These are phyloP conservation scores for Serendipita vermifera DNA, from an alignment of 768 basidiomycete species.

Conservation along the genomic window DNA sequence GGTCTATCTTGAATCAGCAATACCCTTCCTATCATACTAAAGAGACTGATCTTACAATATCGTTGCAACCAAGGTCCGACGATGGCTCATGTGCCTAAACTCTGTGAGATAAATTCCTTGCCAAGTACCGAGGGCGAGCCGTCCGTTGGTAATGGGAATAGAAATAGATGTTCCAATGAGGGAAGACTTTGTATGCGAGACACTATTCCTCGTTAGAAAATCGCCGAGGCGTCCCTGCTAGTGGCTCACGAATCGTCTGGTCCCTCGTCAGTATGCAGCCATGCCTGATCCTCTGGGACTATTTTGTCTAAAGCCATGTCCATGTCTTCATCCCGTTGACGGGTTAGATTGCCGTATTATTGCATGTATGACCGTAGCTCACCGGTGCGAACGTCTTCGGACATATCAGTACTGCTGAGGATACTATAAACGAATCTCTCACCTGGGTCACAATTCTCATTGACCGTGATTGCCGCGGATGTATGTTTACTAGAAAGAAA, in stretches of 20 bases:
- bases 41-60: conserved; percentile 48
- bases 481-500: conserved; percentile 51
- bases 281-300: conserved; percentile 70
- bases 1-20: no score
- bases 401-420: conserved; percentile 25
- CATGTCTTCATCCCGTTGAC: conserved; percentile 51
- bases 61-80: conserved; percentile 63
- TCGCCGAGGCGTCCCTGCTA: conserved; percentile 10
- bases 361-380: background rate
- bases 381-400: conserved; percentile 20
- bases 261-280: conserved; percentile 85
- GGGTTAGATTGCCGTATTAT: background rate
- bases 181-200: conserved; percentile 82
- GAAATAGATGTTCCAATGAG: conserved; percentile 72
- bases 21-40: no score
- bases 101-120: conserved; percentile 90
- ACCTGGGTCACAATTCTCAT: conserved; percentile 84
- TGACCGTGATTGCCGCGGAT: conserved; percentile 65
- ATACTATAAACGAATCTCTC: conserved; percentile 15
- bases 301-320: conserved; percentile 84
- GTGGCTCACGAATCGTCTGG: conserved; percentile 35
- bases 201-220: conserved; percentile 30
- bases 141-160: conserved; percentile 69
- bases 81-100: conserved; percentile 57
- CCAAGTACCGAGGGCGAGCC: conserved; percentile 81